phyloP scores from a whole-genome alignment of 2,329 filamentous ascomycete genomes.

The Rosellinia necatrix region DNA sequence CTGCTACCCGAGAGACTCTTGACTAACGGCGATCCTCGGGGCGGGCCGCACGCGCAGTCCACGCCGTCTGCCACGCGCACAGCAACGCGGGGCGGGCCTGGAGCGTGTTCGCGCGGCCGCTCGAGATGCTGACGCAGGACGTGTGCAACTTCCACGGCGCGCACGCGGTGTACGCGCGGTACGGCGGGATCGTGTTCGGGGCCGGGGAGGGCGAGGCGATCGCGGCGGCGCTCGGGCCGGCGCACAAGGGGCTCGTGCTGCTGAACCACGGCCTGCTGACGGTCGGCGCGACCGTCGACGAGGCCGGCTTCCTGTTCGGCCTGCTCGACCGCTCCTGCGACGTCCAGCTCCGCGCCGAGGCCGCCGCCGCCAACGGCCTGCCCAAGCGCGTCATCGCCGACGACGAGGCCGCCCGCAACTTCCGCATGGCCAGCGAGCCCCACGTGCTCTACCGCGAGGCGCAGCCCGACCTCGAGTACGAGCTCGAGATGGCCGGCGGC shows the following conservation, averaged over 20 bases:
- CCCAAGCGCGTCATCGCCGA: constrained; percentile 49
- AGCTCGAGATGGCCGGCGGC: constrained; percentile 40
- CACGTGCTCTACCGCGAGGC: constrained; percentile 42
- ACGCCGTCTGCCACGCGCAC: constrained; percentile 72
- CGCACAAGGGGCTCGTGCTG: constrained; percentile 59
- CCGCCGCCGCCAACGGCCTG: constrained; percentile 56
- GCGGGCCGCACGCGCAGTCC: constrained; percentile 48
- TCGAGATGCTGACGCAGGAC: constrained; percentile 75
- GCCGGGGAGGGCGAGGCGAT: constrained; percentile 68
- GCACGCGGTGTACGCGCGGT: constrained; percentile 66
- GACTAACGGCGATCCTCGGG: constrained; percentile 43
- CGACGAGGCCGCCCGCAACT: constrained; percentile 49
- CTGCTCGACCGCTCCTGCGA: constrained; percentile 69
- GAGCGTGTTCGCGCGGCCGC: constrained; percentile 64
- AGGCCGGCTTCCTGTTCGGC: constrained; percentile 72
- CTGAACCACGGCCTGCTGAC: constrained; percentile 75
- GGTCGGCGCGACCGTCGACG: constrained; percentile 73
- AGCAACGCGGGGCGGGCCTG: constrained; percentile 69
- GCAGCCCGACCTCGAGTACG: constrained; percentile 42
- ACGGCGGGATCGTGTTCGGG: constrained; percentile 58
- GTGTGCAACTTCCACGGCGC: constrained; percentile 67
- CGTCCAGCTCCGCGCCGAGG: constrained; percentile 70
- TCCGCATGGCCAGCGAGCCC: constrained; percentile 42
- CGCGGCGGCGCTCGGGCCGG: constrained; percentile 62
- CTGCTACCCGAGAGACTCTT: background rate